Base-by-base conservation (phyloP, 2,329 filamentous ascomycete genomes). In the Aspergillus novoparasiticus region DNA sequence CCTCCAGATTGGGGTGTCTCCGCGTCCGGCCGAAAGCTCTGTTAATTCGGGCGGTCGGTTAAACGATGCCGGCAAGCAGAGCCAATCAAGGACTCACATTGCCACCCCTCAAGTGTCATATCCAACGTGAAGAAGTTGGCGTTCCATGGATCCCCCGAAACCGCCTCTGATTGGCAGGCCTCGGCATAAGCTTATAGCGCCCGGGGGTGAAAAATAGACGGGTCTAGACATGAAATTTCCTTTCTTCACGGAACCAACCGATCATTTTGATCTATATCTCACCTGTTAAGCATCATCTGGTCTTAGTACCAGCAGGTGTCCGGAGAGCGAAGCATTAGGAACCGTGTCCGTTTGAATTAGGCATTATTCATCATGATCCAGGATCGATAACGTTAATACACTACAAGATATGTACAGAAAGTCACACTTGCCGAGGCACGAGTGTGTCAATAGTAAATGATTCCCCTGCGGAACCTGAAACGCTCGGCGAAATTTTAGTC, bases 121-220 rank as follows among this genome's bases (percentile, higher is more conserved):
- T 55, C 10, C 51, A 39, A 39, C 32, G 11, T 55, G 51, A 55
- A 55, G 51, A 55, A 39, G 4, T 39, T 36, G 14, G 10, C 32
- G 32, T 39, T 26, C 34, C 51, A 55, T 55, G 32, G 32, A 53
- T 53, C 50, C 3, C 6, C 19, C 10, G 6, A 28, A 11, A n/a
- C 12, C n/a, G 8, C 8, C 16, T 36, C 51, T 55, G 51, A 55
- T 55, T 55, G 51, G 51, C 34, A 55, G 30, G 12, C 51, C 21
- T 11, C 30, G 51, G n/a, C 30, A 36, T 55, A 55, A 55, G 51
- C 51, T 55, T 55, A 39, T 53, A 34, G 26, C 50, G 50, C 50
- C 39, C 19, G 39, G 26, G 28, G 28, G 51, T 30, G 2, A 12
- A 54, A 32, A 34, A 54, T 23, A 19, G 32, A 39, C 8, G 51